Evolutionary conservation across 768 basidiomycete genomes (phyloP), one percentile per base, ranked within the genome.

Genomic region (Brasilioporus rufonigricans): DNA sequence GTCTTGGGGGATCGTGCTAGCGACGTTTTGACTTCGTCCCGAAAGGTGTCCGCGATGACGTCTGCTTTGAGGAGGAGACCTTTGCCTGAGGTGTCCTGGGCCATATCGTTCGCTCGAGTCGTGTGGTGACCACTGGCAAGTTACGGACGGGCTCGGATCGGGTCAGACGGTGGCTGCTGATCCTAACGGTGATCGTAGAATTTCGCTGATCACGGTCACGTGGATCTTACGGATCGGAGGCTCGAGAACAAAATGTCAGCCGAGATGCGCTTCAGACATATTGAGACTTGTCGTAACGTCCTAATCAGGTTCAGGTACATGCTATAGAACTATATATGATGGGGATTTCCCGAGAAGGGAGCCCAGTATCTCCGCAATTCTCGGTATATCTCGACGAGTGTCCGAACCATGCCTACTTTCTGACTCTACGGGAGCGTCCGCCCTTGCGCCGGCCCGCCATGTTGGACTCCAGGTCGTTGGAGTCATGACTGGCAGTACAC

Each of bases 61-160:
- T 92, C 91, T 0, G 89, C 87, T 60, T 90, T 91, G 62, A 91
- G 79, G 6, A 93, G 79, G 26, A 93, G 69, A 18, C 91, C 89
- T 71, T 89, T 89, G 23, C 85, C 82, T 31, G 63, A 57, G 35
- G 63, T 50, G 50, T 72, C 64, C 23, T 59, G 50, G 43, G 70
- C 53, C 57, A 54, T 54, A 3, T n/a, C 18, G 48, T 50, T n/a
- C 19, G 40, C 18, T 43, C 29, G 7, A n/a, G 32, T 24, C 24
- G 14, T 21, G 16, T 3, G 11, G 5, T 10, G 7, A 21, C 2
- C 1, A 31, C 14, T 3, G 6, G 11, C 7, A 31, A 6, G 14
- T 38, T 43, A 19, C 45, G 56, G 56, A 44, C 13, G 31, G 44
- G 43, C 48, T 58, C 48, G 48, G 39, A 14, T 33, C 21, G 23